Base-by-base conservation (phyloP, 2,329 filamentous ascomycete genomes). In the Cercospora sp. region DNA sequence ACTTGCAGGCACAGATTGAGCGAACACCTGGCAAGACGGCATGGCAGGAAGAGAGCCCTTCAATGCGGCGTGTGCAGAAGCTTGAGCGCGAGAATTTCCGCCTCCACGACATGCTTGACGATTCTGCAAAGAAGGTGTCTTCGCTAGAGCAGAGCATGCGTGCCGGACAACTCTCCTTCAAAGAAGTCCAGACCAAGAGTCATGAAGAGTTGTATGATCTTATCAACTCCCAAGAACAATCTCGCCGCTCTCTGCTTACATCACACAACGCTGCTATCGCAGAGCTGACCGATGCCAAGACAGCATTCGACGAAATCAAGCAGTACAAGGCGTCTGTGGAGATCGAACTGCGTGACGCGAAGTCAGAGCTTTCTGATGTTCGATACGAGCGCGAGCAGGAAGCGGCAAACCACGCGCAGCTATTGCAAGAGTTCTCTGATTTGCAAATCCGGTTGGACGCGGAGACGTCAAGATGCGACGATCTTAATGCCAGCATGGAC, bases 121-220 rank as follows among this genome's bases (percentile, higher is more conserved):
- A 97, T 78, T 97, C 94, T 2, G 86, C 90, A 18, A 94, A 92
- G 84, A 97, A 97, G 81, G 90, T 97, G 2, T 97, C 94, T 6
- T 87, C 90, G 0, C 82, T 98, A 23, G 95, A 98, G 80, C 91
- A 92, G 77, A 93, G 89, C 68, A 90, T 98, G 66, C 91, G 90
- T 67, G 91, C 90, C 39, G 95, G 94, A 12, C 92, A 97, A 78
- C 84, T 98, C 5, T 95, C 93, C 0, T 84, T 97, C 53, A 91
- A 93, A 60, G 94, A 98, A 79, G 88, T 98, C 57, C 94, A 97
- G 79, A 91, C 94, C 1, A 94, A 92, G 78, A 96, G 93, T 5
- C 93, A 98, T 74, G 94, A 97, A 77, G 95, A 98, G 79, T 88
- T 98, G 18, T 91, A 96, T 71, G 93, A 97, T 70, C 85, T 97